phyloP scores from a whole-genome alignment of 1,139 yeast species.

The Lodderomyces theae region DNA sequence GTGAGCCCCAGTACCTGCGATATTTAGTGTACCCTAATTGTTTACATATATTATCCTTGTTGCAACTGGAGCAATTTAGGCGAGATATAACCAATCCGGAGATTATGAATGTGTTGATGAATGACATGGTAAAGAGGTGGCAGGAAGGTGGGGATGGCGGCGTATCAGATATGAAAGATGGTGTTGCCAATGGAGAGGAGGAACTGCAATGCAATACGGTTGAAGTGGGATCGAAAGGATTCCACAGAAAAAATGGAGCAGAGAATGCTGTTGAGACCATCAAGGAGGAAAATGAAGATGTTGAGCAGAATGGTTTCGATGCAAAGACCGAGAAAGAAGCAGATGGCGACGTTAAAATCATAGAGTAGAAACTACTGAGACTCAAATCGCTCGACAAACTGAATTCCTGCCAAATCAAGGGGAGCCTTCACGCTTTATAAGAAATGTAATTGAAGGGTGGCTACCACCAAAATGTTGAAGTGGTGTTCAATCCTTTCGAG shows the following conservation, averaged over 20 bases:
- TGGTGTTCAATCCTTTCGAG: no score
- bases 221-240: not conserved
- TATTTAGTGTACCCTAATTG: slow-evolving; percentile 74
- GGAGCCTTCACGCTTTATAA: no score
- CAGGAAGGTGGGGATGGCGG: slow-evolving; percentile 20
- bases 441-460: no score
- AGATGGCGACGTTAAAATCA: not conserved
- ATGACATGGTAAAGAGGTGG: slow-evolving; percentile 78
- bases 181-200: not conserved
- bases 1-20: slow-evolving; percentile 61
- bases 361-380: not conserved
- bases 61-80: slow-evolving; percentile 57
- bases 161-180: slow-evolving; percentile 1
- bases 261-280: not conserved
- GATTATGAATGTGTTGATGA: slow-evolving; percentile 59
- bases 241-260: not conserved
- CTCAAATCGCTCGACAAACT: no score
- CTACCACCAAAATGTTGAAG: no score
- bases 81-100: slow-evolving; percentile 54
- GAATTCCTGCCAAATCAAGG: no score
- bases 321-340: not conserved
- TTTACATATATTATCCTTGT: slow-evolving; percentile 58
- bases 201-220: not conserved
- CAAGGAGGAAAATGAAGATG: not conserved
- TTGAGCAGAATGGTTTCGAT: not conserved